Conservation (phyloP, 495 filamentous ascomycete species). For the Chaetomidium leptoderma region DNA sequence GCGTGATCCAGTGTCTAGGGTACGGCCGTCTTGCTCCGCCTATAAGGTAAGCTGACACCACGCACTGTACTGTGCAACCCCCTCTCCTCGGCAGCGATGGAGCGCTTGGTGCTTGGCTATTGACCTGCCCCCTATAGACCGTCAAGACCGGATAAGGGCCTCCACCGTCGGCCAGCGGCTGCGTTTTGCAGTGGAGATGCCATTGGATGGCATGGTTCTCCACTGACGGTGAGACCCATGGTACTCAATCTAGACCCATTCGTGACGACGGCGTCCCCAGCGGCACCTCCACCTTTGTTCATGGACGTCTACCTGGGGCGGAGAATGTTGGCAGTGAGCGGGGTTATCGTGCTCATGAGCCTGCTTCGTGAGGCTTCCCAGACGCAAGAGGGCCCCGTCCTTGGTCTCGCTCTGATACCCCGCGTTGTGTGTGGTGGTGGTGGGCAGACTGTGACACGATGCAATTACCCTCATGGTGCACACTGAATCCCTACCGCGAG, state of each 20-base stretch:
- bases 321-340: not conserved
- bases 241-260: conserved; percentile 28
- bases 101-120: conserved; percentile 14
- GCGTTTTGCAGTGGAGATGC: conserved; percentile 11
- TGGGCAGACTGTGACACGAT: conserved; percentile 15
- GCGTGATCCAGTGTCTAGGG: conserved; percentile 7
- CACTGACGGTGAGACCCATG: conserved; percentile 27
- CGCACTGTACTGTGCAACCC: conserved; percentile 21
- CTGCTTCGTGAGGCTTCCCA: not conserved
- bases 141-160: conserved; percentile 6
- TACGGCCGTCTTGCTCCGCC: not conserved
- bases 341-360: not conserved
- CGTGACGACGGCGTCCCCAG: conserved; percentile 14
- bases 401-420: not conserved
- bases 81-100: conserved; percentile 2
- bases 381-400: not conserved
- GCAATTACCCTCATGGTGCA: conserved; percentile 12
- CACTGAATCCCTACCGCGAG: not conserved
- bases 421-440: conserved; percentile 15
- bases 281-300: conserved; percentile 11
- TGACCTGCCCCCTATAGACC: conserved; percentile 9
- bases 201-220: conserved; percentile 26
- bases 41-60: conserved; percentile 1
- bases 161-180: conserved; percentile 20
- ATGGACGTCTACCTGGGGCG: not conserved